Percentiles rank a stretch among this genome's conserved stretches.
These are phyloP conservation scores for Debaryomyces nepalensis DNA, from an alignment of 1,139 yeast species.

Conservation along the genomic window DNA sequence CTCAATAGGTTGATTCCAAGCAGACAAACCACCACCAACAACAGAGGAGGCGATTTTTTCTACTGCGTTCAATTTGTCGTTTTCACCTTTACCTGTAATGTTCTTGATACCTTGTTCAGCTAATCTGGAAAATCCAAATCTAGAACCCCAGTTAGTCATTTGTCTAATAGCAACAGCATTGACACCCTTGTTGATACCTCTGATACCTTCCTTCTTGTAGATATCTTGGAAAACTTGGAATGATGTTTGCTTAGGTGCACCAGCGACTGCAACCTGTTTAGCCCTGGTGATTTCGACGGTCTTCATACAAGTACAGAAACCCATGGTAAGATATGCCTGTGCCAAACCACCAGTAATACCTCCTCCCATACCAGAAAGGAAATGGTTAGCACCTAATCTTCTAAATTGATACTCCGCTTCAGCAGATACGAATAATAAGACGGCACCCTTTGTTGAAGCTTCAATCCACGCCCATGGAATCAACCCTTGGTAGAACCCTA, in stretches of 20 bases:
- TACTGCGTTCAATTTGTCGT: slow-evolving; percentile 65
- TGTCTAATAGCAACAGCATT: slow-evolving; percentile 99
- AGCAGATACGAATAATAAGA: slow-evolving; percentile 87
- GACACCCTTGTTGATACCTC: slow-evolving; percentile 96
- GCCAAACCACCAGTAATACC: slow-evolving; percentile 96
- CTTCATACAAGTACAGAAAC: slow-evolving; percentile 97
- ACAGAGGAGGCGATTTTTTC: slow-evolving; percentile 90
- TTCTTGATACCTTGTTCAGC: slow-evolving; percentile 85
- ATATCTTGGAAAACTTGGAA: slow-evolving; percentile 87
- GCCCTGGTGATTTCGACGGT: slow-evolving; percentile 94
- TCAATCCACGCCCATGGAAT: slow-evolving; percentile 99
- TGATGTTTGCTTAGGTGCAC: slow-evolving; percentile 70
- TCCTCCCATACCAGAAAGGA: slow-evolving; percentile 89
- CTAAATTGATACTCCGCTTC: slow-evolving; percentile 85
- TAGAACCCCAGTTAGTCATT: slow-evolving; percentile 98
- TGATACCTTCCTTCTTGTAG: slow-evolving; percentile 80
- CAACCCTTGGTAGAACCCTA: slow-evolving; percentile 94
- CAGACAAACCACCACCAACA: slow-evolving; percentile 95
- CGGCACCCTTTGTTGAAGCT: slow-evolving; percentile 99
- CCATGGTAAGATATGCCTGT: slow-evolving; percentile 96
- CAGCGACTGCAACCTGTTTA: slow-evolving; percentile 72
- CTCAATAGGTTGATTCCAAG: slow-evolving; percentile 99
- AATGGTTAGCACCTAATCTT: slow-evolving; percentile 66
- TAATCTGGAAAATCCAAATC: slow-evolving; percentile 90
- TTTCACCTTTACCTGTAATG: slow-evolving; percentile 60